Conservation (phyloP, 116 monocot genomes). For the Cymodocea nodosa region DNA sequence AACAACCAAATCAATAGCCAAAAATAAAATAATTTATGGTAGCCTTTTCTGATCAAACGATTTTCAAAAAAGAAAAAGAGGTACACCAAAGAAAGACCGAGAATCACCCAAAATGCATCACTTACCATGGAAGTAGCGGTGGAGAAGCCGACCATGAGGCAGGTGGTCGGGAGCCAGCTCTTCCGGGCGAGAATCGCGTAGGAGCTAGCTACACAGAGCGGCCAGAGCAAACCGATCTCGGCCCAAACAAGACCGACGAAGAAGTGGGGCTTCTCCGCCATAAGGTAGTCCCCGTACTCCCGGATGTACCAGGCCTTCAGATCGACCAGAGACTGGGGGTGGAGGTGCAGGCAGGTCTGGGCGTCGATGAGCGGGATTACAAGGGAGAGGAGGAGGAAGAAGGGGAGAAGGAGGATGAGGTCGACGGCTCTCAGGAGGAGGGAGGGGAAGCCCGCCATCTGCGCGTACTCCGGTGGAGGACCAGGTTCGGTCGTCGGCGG, state of each 20-base stretch:
- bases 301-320: slow-evolving; percentile 46
- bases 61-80: background rate
- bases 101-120: background rate
- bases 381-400: slow-evolving; percentile 22
- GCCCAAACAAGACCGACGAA: slow-evolving; percentile 61
- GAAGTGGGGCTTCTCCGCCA: slow-evolving; percentile 54
- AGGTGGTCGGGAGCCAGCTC: slow-evolving; percentile 45
- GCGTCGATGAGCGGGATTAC: slow-evolving; percentile 39
- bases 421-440: slow-evolving; percentile 5
- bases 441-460: background rate
- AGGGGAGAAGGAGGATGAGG: slow-evolving; percentile 11
- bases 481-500: no score
- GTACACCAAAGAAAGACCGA: background rate
- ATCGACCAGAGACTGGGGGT: slow-evolving; percentile 32
- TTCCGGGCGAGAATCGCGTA: slow-evolving; percentile 40
- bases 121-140: slow-evolving; percentile 68
- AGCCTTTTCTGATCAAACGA: no score
- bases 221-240: slow-evolving; percentile 56
- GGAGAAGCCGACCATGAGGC: slow-evolving; percentile 49
- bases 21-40: no score
- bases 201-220: slow-evolving; percentile 44
- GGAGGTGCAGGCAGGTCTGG: slow-evolving; percentile 30
- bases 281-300: slow-evolving; percentile 70
- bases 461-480: background rate
- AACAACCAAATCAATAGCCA: no score